Evolutionary conservation across 345 rosid genomes (phyloP), one percentile per base, ranked within the genome.

Genomic region (Syzygium oleosum): DNA sequence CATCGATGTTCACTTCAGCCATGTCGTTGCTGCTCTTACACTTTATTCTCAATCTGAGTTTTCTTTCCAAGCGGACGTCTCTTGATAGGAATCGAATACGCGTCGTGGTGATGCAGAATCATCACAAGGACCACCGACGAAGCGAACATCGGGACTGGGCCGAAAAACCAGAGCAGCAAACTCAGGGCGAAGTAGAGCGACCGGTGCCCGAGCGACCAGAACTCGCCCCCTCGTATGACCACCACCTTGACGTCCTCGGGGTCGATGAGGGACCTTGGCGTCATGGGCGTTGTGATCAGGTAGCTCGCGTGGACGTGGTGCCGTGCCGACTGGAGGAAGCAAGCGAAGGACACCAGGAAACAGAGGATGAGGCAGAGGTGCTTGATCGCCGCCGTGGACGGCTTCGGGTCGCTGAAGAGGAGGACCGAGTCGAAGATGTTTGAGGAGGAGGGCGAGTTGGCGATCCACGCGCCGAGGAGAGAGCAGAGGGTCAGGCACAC

Each of bases 191-290:
- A 94, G 88, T 95, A 97, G 41, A 95, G 89, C 29, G 95, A 92
- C 91, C 98, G 92, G 49, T 95, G 95, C 25, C 99, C 98, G 4
- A 94, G 84, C n/a, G 93, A 93, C 99, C 98, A 97, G 86, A 93
- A 94, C 88, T 96, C 95, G 54, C 98, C 93, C 17, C 98, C 99
- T 87, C 93, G 90, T 43, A 96, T 85, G 21, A 96, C 90, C 3
- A 93, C 91, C 25, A 49, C 54, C 90, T 93, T 92, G 38, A 93
- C 94, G 83, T 89, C 88, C 21, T 90, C 91, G 12, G 92, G 59
- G 4, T 93, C 3, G 55, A 77, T 41, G 15, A 25, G 79, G 6
- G 79, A 43, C 86, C 90, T 92, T 1, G 98, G 97, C 12, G 92
- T 95, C 86, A 94, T 95, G 15, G 98, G 97, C 12, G 92, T 95